phyloP scores from a whole-genome alignment of 495 filamentous ascomycete genomes.

The Acidomyces sp. region DNA sequence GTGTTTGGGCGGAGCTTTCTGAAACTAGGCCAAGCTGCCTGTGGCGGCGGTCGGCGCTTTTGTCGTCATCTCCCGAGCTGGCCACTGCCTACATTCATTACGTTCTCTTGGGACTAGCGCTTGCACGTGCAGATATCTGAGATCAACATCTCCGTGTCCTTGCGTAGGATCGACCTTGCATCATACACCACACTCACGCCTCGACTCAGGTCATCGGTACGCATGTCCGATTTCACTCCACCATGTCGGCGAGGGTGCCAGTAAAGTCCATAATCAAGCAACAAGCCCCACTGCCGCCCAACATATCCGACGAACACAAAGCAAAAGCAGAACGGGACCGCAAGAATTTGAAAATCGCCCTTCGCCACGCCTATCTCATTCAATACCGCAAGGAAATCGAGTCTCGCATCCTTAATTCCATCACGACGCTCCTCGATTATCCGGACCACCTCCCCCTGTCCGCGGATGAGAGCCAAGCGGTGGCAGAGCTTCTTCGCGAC shows the following conservation, averaged over 20 bases:
- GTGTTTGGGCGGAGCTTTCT: too few species aligned
- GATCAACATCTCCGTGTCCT: too few species aligned
- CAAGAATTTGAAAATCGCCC: constrained; percentile 49
- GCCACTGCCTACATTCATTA: too few species aligned
- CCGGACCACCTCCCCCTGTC: constrained; percentile 38
- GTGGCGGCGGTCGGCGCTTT: too few species aligned
- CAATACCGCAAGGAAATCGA: constrained; percentile 66
- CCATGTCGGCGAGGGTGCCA: constrained; percentile 6
- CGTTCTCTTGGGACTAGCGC: too few species aligned
- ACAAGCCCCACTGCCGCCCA: constrained; percentile 27
- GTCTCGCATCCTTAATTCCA: constrained; percentile 52
- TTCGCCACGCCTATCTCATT: constrained; percentile 68
- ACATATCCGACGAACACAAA: constrained; percentile 14
- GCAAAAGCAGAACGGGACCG: constrained; percentile 27
- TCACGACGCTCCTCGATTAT: constrained; percentile 52
- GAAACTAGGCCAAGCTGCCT: too few species aligned
- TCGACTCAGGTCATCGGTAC: too few species aligned
- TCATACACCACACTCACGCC: too few species aligned
- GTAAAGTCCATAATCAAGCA: constrained; percentile 40
- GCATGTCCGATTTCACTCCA: too few species aligned
- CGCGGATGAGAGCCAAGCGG: constrained; percentile 43
- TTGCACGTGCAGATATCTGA: too few species aligned
- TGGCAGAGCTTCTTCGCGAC: constrained; percentile 47
- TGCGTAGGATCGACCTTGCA: too few species aligned
- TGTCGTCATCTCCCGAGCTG: too few species aligned